These are phyloP conservation scores for Cryptococcus sp. DNA, from an alignment of 1,284 basidiomycete genomes.

Conservation along the genomic window DNA sequence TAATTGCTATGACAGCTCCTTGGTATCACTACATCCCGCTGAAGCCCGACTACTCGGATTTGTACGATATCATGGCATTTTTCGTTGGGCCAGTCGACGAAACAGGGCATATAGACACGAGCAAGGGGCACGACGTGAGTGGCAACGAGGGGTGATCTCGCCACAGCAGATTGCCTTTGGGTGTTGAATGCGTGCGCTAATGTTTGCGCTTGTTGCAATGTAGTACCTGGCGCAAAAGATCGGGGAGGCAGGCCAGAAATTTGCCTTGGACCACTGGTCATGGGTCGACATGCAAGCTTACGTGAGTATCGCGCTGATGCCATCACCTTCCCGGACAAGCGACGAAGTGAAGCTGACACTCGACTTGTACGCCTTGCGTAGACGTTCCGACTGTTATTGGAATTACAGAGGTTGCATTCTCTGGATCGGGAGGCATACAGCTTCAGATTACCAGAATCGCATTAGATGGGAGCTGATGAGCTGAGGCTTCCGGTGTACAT, in stretches of 20 bases:
- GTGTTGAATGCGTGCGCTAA: too few relatives aligned
- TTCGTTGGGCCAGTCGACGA: conserved; percentile 52
- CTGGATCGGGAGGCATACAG: conserved; percentile 41
- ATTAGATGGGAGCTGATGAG: background rate
- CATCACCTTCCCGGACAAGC: background rate
- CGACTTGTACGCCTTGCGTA: conserved; percentile 10
- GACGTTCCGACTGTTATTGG: conserved; percentile 51
- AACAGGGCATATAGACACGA: conserved; percentile 43
- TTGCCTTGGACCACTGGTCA: conserved; percentile 55
- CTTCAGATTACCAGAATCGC: conserved; percentile 12
- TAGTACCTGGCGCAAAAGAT: conserved; percentile 56
- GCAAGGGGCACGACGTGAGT: conserved; percentile 49
- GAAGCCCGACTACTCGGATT: conserved; percentile 55
- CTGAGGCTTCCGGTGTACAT: too few relatives aligned
- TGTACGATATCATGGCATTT: conserved; percentile 57
- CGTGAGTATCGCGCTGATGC: conserved; percentile 31
- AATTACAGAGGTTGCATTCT: conserved; percentile 45
- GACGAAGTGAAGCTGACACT: background rate
- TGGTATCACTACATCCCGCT: conserved; percentile 56
- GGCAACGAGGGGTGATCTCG: background rate
- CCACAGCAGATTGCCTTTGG: too few relatives aligned
- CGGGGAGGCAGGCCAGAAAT: conserved; percentile 54
- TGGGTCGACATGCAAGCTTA: conserved; percentile 57
- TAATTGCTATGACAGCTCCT: conserved; percentile 25
- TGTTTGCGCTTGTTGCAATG: background rate